Evolutionary conservation across 139 green algal genomes (phyloP).

Genomic region (Yamagishiella unicocca): DNA sequence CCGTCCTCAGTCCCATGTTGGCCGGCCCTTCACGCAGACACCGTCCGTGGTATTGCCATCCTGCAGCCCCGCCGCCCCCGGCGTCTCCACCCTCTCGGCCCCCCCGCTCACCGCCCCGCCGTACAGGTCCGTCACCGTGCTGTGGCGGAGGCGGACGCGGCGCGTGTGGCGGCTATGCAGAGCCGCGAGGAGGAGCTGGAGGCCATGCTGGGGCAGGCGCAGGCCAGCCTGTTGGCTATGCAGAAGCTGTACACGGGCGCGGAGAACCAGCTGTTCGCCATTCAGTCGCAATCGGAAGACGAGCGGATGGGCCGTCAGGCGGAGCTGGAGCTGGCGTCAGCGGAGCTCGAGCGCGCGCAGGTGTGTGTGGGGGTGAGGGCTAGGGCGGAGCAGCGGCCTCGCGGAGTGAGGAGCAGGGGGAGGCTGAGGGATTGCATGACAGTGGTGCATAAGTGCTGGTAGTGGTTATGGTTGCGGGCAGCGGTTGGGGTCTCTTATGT

Average conservation of each 20-base stretch:
- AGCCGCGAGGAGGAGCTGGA: conserved; percentile 73
- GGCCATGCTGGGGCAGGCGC: conserved; percentile 65
- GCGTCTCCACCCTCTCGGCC: background rate
- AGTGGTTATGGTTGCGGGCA: no score
- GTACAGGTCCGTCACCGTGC: conserved; percentile 66
- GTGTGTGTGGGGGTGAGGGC: conserved; percentile 76
- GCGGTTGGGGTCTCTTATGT: no score
- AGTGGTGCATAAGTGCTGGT: no score
- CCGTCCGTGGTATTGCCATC: no score
- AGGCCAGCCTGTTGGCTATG: conserved; percentile 75
- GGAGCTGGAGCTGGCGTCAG: conserved; percentile 83
- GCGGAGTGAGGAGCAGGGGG: no score
- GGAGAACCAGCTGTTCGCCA: conserved; percentile 86
- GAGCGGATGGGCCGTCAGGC: conserved; percentile 65
- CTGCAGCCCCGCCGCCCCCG: no score
- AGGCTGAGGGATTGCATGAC: no score
- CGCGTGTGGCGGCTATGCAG: conserved; percentile 61
- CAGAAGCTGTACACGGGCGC: conserved; percentile 77
- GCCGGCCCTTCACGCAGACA: no score
- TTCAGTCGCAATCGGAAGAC: conserved; percentile 80
- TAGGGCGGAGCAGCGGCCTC: background rate
- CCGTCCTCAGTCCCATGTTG: no score
- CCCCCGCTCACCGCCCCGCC: no score
- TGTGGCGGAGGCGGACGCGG: conserved; percentile 68
- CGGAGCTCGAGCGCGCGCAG: conserved; percentile 73